Conservation (phyloP, 495 filamentous ascomycete genomes). For the Neurospora tetrasperma region DNA sequence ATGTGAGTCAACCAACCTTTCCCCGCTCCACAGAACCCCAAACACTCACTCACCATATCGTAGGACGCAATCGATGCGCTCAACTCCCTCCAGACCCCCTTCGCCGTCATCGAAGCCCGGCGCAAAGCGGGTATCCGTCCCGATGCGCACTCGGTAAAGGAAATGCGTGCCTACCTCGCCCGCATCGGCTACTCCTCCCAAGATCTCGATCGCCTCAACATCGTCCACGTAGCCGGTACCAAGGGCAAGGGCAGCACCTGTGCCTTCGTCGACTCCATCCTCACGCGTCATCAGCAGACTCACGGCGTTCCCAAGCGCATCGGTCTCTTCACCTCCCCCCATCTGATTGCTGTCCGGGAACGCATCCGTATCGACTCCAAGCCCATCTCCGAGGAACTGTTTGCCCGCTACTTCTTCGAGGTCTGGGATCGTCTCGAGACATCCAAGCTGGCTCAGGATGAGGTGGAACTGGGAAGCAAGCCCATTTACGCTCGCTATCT, state of each 20-base stretch:
- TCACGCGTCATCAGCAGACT: slow-evolving; percentile 28
- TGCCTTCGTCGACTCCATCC: slow-evolving; percentile 52
- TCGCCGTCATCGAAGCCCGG: slow-evolving; percentile 63
- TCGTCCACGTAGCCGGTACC: slow-evolving; percentile 79
- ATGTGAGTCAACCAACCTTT: slow-evolving; percentile 3
- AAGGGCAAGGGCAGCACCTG: slow-evolving; percentile 87
- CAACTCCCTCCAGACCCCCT: slow-evolving; percentile 86
- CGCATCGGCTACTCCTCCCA: slow-evolving; percentile 65
- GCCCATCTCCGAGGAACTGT: slow-evolving; percentile 64
- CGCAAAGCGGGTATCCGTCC: slow-evolving; percentile 55
- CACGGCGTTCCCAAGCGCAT: slow-evolving; percentile 40
- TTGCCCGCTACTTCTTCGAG: slow-evolving; percentile 80
- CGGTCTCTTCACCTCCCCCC: slow-evolving; percentile 82
- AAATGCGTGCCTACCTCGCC: slow-evolving; percentile 67
- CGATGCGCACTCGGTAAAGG: slow-evolving; percentile 57
- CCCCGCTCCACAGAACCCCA: background rate
- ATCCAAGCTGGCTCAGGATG: slow-evolving; percentile 16
- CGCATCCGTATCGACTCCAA: slow-evolving; percentile 72
- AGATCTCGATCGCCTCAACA: slow-evolving; percentile 66
- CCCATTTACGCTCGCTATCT: slow-evolving; percentile 88
- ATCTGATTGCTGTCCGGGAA: slow-evolving; percentile 79
- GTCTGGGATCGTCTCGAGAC: slow-evolving; percentile 69
- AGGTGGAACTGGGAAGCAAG: slow-evolving; percentile 36
- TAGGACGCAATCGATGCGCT: slow-evolving; percentile 77
- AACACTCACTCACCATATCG: background rate